Evolutionary conservation across 1,284 basidiomycete genomes (phyloP), one percentile per base, ranked within the genome.

Genomic region (Hemileia vastatrix): DNA sequence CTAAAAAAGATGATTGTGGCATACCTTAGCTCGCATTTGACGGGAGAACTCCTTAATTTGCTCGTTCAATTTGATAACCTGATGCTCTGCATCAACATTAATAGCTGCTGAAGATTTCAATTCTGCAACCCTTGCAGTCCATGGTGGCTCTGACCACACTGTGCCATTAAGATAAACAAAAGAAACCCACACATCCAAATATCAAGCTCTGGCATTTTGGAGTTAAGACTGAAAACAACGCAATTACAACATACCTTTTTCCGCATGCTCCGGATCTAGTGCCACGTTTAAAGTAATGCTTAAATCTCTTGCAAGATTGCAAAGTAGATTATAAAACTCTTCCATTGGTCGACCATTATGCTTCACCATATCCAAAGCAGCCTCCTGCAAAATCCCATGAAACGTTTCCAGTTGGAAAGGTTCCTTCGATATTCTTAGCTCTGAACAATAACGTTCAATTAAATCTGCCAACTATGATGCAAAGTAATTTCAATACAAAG

Each of bases 81-180:
- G 89, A 52, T 86, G 83, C 75, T 97, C 93, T 0, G 92, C 90
- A 72, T 96, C 93, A 15, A 89, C 81, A 70, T 96, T 96, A 77
- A 90, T 81, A 0, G 89, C 85, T 1, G 87, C 83, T 21, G 81
- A 84, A 0, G 86, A 83, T 74, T 90, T 90, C 78, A 99, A 85
- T 68, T 90, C 84, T n/a, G 83, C 82, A 3, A 94, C 83, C n/a
- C 95, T 83, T 0, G 83, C 79, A 0, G 90, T 79, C 94, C 94
- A 98, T 0, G 95, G 95, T 2, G 89, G 80, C 0, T 83, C 81
- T 5, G 85, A 85, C n/a, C n/a, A n/a, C n/a, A n/a, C n/a, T n/a
- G n/a, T n/a, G n/a, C n/a, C n/a, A n/a, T n/a, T n/a, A n/a, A n/a
- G n/a, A n/a, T n/a, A n/a, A n/a, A n/a, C n/a, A n/a, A n/a, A n/a